Evolutionary conservation across 306 rosid species (phyloP), one percentile per base, ranked within the genome.

Genomic region (Cajanus cajan): DNA sequence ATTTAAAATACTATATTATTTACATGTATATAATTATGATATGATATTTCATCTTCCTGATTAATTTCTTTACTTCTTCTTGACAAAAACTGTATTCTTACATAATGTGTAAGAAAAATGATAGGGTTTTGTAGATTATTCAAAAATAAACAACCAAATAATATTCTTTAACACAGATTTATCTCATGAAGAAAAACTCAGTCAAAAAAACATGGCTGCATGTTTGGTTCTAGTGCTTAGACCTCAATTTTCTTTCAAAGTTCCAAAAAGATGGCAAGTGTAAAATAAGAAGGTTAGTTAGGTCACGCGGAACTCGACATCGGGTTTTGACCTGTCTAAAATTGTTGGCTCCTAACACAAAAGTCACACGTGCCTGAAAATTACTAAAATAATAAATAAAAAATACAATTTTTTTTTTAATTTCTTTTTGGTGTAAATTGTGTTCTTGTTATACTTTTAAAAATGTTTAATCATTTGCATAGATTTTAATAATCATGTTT

Each of bases 261-360:
- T 25, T 61, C 47, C 64, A 34, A 64, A 74, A 67, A 34, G 45
- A 59, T 68, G 51, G 81, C 77, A 68, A 45, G 10, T 31, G n/a
- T n/a, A n/a, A 31, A 3, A 4, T 33, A 52, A 18, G 68, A 74
- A 67, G 14, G 22, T 16, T 68, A 5, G 71, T 34, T 66, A 25
- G 68, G 68, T 47, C 50, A 40, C n/a, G 51, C 69, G 15, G 69
- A 70, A 36, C 15, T 45, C 41, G 21, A 12, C 68, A 13, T 4
- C 24, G 7, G 14, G 9, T 25, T 59, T 59, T 61, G 78, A 82
- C 61, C 45, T 19, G 37, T 82, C 81, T 1, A 48, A 61, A 14
- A 61, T 44, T 72, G 78, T 76, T 50, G 78, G 82, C 78, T 76
- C 68, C 57, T 34, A 34, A 44, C 25, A 55, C 24, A 52, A 52